Base-by-base conservation (phyloP, 768 basidiomycete species). In the Tephrocybe sp. region DNA sequence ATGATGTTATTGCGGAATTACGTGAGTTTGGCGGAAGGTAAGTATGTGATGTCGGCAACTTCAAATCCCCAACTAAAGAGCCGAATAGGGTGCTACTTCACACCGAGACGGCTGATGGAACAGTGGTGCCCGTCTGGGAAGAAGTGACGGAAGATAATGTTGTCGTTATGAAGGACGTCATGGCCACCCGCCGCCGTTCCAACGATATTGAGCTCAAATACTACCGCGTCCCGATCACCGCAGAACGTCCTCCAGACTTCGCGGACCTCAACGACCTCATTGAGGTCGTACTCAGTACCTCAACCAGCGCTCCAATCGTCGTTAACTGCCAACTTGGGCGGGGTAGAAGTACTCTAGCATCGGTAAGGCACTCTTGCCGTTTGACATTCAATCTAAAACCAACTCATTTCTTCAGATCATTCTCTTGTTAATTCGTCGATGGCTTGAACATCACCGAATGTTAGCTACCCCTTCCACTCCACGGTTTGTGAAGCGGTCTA, bases 321-420 rank as follows among this genome's bases (percentile, higher is more conserved):
- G 79, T 99, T 29, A 99, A 98, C 61, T 97, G 94, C 59, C 97
- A 99, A 61, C 80, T 99, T 12, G 95, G 93, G 3, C 77, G 92
- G 24, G 94, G 95, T 9, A 77, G 97, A 58, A 94, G 92, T 52
- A 95, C 94, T 0, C 69, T 93, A 42, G 85, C 92, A n/a, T 89
- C 94, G 15, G 90, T 89, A 47, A 55, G 84, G 27, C 31, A 22
- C 13, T 18, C 9, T 25, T 49, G 18, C 15, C 10, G 15, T 15
- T 25, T 31, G 41, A 43, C 12, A 39, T n/a, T 27, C n/a, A 16
- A 5, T 29, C 11, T 42, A 15, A 29, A 33, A 3, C 4, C 37
- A n/a, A 34, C 15, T 21, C 30, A 13, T 12, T 19, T 37, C 31
- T 11, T 15, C 52, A 91, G 86, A 78, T 94, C 36, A 79, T 94